Base-by-base conservation (phyloP, 1,284 basidiomycete species). In the Ceratobasidium sp. region DNA sequence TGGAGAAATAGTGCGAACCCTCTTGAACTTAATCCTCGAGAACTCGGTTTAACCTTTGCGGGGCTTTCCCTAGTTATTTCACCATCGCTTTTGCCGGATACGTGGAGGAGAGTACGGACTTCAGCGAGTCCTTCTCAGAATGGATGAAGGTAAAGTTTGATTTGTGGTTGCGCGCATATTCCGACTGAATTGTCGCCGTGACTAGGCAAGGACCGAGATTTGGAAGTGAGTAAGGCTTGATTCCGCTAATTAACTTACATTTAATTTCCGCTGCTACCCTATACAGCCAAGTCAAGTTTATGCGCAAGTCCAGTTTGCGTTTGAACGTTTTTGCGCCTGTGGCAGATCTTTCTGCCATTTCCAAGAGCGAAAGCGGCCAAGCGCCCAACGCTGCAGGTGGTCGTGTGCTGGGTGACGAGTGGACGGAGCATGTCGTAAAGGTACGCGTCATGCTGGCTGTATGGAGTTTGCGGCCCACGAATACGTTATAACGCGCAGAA, bases 41-140 rank as follows among this genome's bases (percentile, higher is more conserved):
- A 36, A 21, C 30, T 54, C 6, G 30, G 23, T 44, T 40, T 56
- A 54, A 64, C 48, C n/a, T 42, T 38, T 64, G 46, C 6, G 40
- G 30, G 72, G 18, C 30, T 40, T 40, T 38, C 14, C 18, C 14
- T 73, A 93, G 91, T 78, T 98, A 97, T 82, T 98, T 98, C 82
- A 87, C 96, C 74, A 92, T 99, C 73, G 92, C 93, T 0, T 99
- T 98, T 78, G 91, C 95, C 1, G 93, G 90, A 74, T 99, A 94
- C 77, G 90, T 97, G 8, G 92, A 95, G 67, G 85, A 86, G 18
- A 82, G 82, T 74, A 84, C 86, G 18, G 80, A 82, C 69, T 91
- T 92, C 75, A 84, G 84, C 4, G 86, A 90, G 76, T 88, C 86
- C 18, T 98, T 98, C 79, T 91, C 90, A 2, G 85, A 88, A 44